Percentiles rank a stretch among this genome's conserved stretches.
These are phyloP conservation scores for Torulaspora delbrueckii DNA, from an alignment of 805 yeast genomes.

Conservation along the genomic window DNA sequence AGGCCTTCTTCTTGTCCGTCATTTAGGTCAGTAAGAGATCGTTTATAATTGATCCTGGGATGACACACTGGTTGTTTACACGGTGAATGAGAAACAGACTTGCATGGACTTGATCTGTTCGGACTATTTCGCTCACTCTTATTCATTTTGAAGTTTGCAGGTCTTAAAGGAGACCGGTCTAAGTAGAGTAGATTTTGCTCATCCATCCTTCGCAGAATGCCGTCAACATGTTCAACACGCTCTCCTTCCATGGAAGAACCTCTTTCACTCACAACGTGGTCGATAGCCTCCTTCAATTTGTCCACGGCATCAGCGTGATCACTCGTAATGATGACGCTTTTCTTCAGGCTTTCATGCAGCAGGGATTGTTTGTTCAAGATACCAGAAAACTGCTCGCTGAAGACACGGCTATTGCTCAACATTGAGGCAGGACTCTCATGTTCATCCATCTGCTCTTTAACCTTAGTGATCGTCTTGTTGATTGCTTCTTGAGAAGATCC, in stretches of 20 bases:
- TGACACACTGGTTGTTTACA: conserved; percentile 3
- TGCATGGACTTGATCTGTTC: conserved; percentile 3
- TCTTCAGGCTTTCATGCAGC: conserved; percentile 12
- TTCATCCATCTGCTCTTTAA: conserved; percentile 18
- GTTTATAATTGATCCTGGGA: conserved; percentile 3
- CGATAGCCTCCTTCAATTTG: conserved; percentile 8
- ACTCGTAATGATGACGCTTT: conserved; percentile 7
- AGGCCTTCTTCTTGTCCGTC: conserved; percentile 9
- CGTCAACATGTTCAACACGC: conserved; percentile 1
- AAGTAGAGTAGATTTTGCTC: conserved; percentile 1
- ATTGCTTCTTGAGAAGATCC: conserved; percentile 17
- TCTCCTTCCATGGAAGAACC: not conserved
- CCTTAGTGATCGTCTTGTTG: conserved; percentile 15
- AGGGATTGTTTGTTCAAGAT: conserved; percentile 17
- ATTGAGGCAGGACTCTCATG: conserved; percentile 13
- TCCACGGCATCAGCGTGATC: conserved; percentile 8
- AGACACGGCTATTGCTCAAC: conserved; percentile 11
- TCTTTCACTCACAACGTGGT: conserved; percentile 2
- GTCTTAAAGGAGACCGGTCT: conserved; percentile 11
- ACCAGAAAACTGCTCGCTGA: conserved; percentile 19
- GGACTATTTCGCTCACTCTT: conserved; percentile 5
- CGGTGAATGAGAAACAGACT: conserved; percentile 6
- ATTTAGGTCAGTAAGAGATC: conserved; percentile 8
- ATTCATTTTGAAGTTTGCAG: conserved; percentile 3
- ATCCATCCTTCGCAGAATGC: conserved; percentile 5